Percentiles rank a stretch among this genome's conserved stretches.
These are phyloP conservation scores for Punica granatum DNA, from an alignment of 345 rosid species.

Conservation along the genomic window DNA sequence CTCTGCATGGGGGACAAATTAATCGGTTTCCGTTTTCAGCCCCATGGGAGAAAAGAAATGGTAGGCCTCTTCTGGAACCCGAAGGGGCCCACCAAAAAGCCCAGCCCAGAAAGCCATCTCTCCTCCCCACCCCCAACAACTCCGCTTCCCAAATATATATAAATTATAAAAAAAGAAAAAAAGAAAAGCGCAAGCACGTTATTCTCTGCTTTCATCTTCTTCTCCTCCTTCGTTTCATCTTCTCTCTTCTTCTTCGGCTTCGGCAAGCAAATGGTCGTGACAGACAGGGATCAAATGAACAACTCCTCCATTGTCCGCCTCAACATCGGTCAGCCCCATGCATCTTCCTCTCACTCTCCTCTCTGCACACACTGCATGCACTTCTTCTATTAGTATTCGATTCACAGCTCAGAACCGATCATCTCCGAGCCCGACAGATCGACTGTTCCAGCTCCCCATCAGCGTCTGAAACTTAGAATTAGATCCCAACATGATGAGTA, in stretches of 20 bases:
- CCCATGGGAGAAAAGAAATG: no score
- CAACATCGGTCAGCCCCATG: slow-evolving; percentile 49
- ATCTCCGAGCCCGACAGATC: no score
- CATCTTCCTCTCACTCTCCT: slow-evolving; percentile 4
- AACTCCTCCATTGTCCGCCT: slow-evolving; percentile 59
- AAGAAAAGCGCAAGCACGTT: neutral
- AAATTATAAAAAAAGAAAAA: no score
- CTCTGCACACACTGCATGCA: neutral
- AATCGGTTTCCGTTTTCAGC: no score
- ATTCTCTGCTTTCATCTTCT: neutral
- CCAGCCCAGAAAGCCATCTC: no score
- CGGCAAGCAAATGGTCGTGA: neutral
- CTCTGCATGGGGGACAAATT: no score
- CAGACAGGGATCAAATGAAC: slow-evolving; percentile 7
- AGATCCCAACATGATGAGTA: neutral
- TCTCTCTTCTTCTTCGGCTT: neutral
- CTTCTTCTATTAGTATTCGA: no score
- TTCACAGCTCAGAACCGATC: neutral
- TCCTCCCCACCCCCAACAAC: no score
- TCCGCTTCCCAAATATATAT: neutral
- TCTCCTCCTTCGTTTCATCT: neutral
- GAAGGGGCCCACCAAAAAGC: no score
- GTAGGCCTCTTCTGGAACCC: no score
- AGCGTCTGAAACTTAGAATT: neutral
- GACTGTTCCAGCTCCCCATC: neutral